These are phyloP conservation scores for Dactylella cylindrospora DNA, from an alignment of 2,329 filamentous ascomycete species.

Conservation along the genomic window DNA sequence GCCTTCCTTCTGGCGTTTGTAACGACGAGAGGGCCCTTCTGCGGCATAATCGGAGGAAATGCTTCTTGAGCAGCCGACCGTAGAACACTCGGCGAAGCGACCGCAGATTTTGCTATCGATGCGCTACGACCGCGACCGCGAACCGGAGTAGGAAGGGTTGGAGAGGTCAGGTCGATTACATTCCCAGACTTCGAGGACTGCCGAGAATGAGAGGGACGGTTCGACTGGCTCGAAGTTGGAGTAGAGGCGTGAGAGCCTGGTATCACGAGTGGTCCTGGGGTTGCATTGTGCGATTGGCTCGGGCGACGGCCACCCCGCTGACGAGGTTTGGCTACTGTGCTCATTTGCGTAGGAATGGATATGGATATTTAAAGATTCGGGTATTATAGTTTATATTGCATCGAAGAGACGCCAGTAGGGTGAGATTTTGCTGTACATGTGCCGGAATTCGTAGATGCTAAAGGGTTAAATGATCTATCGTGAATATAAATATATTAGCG, in stretches of 20 bases:
- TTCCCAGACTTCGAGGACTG: constrained; percentile 33
- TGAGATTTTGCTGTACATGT: too few relatives aligned
- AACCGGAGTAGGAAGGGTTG: constrained; percentile 22
- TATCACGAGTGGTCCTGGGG: constrained; percentile 34
- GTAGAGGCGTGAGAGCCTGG: constrained; percentile 37
- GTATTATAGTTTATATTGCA: too few relatives aligned
- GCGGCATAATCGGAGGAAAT: constrained; percentile 32
- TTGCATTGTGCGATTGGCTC: constrained; percentile 30
- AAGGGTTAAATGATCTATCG: too few relatives aligned
- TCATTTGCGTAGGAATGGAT: constrained; percentile 5
- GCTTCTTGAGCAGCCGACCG: constrained; percentile 33
- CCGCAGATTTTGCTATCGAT: constrained; percentile 25
- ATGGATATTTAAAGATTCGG: neutral
- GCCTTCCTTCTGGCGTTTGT: constrained; percentile 29
- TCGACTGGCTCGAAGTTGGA: constrained; percentile 28
- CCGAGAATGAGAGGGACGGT: constrained; percentile 23
- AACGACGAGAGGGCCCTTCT: constrained; percentile 32
- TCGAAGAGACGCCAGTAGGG: too few relatives aligned
- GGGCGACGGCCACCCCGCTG: constrained; percentile 34
- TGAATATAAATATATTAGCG: too few relatives aligned
- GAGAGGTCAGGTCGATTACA: constrained; percentile 40
- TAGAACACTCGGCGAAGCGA: constrained; percentile 28
- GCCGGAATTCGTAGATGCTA: too few relatives aligned
- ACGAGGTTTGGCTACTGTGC: constrained; percentile 39
- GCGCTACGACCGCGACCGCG: constrained; percentile 18